A percentile compares a stretch with the other conserved stretches of the same genome.
Conservation (phyloP, 2,329 filamentous ascomycete species). For the Spiromastix sp. region DNA sequence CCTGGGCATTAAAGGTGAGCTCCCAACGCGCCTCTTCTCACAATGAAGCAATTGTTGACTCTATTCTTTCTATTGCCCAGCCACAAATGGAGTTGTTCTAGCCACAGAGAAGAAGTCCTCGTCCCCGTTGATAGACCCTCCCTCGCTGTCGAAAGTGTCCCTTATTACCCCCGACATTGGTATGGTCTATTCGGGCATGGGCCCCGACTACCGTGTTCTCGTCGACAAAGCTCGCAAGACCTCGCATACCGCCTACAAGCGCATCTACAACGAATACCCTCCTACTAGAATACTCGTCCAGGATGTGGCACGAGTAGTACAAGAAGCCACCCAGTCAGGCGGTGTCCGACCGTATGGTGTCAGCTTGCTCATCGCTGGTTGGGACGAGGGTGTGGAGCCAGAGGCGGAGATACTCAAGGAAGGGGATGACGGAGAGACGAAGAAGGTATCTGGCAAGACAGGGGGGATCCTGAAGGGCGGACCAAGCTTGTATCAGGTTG, state of each 20-base stretch:
- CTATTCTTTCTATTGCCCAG: slow-evolving; percentile 38
- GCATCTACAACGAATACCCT: slow-evolving; percentile 99
- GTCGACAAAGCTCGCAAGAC: slow-evolving; percentile 98
- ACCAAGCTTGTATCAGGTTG: slow-evolving; percentile 95
- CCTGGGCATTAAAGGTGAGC: slow-evolving; percentile 88
- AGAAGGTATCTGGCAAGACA: slow-evolving; percentile 74
- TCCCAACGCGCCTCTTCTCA: slow-evolving; percentile 1
- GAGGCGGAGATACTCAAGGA: slow-evolving; percentile 57
- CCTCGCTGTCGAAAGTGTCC: slow-evolving; percentile 93
- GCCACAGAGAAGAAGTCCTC: slow-evolving; percentile 99
- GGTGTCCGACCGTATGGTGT: slow-evolving; percentile 96
- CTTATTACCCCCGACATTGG: slow-evolving; percentile 98
- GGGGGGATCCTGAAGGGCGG: slow-evolving; percentile 92
- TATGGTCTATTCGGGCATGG: slow-evolving; percentile 99
- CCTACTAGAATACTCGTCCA: slow-evolving; percentile 98
- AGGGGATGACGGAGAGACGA: slow-evolving; percentile 49
- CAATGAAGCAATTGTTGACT: slow-evolving; percentile 6
- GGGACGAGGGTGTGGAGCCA: slow-evolving; percentile 93
- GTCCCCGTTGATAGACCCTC: slow-evolving; percentile 88
- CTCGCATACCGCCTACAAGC: slow-evolving; percentile 97
- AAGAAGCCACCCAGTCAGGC: slow-evolving; percentile 96
- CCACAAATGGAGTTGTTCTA: slow-evolving; percentile 96
- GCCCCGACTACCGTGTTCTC: slow-evolving; percentile 92
- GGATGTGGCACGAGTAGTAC: slow-evolving; percentile 94
- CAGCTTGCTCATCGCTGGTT: slow-evolving; percentile 87